Conservation (phyloP, 495 filamentous ascomycete genomes). For the Aspergillus bridgeri region DNA sequence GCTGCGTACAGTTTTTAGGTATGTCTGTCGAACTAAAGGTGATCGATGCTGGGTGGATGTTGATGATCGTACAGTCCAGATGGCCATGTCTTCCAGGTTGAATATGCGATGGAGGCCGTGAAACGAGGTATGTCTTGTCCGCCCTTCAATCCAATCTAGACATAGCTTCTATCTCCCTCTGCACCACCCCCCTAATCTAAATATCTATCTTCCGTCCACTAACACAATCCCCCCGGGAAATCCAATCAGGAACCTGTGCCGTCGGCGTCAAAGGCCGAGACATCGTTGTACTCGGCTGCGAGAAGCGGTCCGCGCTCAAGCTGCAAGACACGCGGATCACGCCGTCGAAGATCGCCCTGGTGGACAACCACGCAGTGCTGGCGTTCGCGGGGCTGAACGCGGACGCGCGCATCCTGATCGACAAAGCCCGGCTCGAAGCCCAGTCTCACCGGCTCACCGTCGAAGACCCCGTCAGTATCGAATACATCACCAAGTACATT, state of each 20-base stretch:
- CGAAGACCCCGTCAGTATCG: constrained; percentile 93
- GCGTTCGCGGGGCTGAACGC: constrained; percentile 97
- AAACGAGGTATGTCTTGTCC: constrained; percentile 71
- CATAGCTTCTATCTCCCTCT: constrained; percentile 38
- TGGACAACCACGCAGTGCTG: constrained; percentile 94
- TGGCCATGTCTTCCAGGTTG: constrained; percentile 99
- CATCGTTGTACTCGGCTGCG: constrained; percentile 94
- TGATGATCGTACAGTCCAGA: constrained; percentile 65
- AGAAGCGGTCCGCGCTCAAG: constrained; percentile 98
- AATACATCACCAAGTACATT: constrained; percentile 99
- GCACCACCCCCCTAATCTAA: neutral
- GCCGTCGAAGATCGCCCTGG: constrained; percentile 91
- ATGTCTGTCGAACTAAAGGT: constrained; percentile 5
- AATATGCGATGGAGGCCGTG: constrained; percentile 98
- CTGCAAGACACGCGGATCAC: constrained; percentile 99
- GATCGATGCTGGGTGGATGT: too few species aligned
- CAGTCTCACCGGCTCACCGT: constrained; percentile 98
- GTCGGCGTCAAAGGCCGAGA: constrained; percentile 94
- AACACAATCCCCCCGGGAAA: neutral
- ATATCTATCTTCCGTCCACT: neutral
- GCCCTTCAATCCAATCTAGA: too few species aligned
- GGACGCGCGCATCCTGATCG: constrained; percentile 93
- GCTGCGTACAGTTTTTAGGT: constrained; percentile 31
- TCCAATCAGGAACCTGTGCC: constrained; percentile 78
- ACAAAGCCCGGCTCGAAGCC: constrained; percentile 94